Evolutionary conservation across 73 alveolate species (phyloP).

Genomic region (Breviolum minutum): DNA sequence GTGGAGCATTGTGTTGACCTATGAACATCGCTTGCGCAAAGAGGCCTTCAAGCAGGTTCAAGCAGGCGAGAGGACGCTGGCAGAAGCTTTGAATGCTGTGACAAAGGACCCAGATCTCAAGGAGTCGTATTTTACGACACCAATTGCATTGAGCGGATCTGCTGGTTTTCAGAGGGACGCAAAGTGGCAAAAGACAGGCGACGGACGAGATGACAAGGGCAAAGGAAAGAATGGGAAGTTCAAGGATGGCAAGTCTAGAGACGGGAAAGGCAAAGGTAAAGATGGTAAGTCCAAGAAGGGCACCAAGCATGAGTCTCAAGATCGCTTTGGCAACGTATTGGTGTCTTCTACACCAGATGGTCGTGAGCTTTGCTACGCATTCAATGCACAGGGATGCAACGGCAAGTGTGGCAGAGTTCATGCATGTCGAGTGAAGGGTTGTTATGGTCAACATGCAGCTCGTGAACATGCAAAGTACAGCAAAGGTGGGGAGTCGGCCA

Average conservation of each 20-base stretch:
- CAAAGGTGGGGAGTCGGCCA: not conserved
- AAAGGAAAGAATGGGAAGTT: too few relatives aligned
- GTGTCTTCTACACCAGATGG: constrained; percentile 15
- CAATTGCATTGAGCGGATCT: not conserved
- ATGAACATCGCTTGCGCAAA: not conserved
- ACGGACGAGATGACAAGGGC: not conserved
- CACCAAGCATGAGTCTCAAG: not conserved
- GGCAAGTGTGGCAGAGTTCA: not conserved
- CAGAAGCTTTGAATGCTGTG: not conserved
- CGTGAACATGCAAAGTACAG: not conserved
- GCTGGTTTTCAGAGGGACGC: too few relatives aligned
- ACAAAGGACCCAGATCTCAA: not conserved
- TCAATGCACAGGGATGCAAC: not conserved
- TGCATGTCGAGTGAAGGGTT: not conserved
- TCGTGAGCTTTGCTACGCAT: not conserved
- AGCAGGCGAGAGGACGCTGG: too few relatives aligned
- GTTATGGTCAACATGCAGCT: not conserved
- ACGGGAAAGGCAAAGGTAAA: not conserved
- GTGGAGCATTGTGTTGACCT: not conserved
- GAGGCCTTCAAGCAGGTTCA: constrained; percentile 1
- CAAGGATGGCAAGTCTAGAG: not conserved
- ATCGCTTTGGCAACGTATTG: not conserved
- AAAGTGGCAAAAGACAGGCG: not conserved
- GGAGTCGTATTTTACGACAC: not conserved
- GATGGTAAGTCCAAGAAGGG: not conserved